Conservation (phyloP, 2,329 filamentous ascomycete species). For the Aspergillus thermomutatus region DNA sequence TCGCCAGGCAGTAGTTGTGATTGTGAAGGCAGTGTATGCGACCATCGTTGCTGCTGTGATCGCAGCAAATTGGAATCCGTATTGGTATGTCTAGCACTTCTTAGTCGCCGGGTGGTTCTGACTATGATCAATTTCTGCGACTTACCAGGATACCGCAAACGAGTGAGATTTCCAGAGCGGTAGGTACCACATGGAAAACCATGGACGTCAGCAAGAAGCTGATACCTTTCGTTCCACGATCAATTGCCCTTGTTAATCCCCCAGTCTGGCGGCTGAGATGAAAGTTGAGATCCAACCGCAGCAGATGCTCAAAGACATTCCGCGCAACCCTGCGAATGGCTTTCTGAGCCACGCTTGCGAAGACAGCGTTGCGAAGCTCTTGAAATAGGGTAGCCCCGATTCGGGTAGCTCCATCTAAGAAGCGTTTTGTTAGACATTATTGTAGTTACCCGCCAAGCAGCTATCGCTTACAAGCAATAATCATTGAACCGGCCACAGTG, state of each 20-base stretch:
- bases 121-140: neutral
- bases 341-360: slow-evolving; percentile 95
- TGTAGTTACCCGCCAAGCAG: neutral
- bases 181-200: slow-evolving; percentile 96
- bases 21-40: slow-evolving; percentile 94
- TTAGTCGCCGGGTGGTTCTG: neutral
- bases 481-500: slow-evolving; percentile 86
- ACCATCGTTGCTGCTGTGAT: slow-evolving; percentile 91
- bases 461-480: slow-evolving; percentile 68
- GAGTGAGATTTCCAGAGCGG: slow-evolving; percentile 87
- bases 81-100: slow-evolving; percentile 73
- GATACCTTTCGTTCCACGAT: slow-evolving; percentile 96
- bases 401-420: slow-evolving; percentile 71
- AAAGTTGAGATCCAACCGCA: slow-evolving; percentile 87
- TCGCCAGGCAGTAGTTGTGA: slow-evolving; percentile 92
- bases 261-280: slow-evolving; percentile 93
- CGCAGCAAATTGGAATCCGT: slow-evolving; percentile 84
- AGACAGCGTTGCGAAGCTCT: slow-evolving; percentile 91
- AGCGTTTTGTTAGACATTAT: slow-evolving; percentile 11
- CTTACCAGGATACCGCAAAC: slow-evolving; percentile 84
- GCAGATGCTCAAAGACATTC: slow-evolving; percentile 87
- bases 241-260: slow-evolving; percentile 87
- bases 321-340: slow-evolving; percentile 87
- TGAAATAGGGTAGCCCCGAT: slow-evolving; percentile 88
- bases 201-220: slow-evolving; percentile 96